Conservation (phyloP, 768 basidiomycete genomes). For the Tulasnella sp. region DNA sequence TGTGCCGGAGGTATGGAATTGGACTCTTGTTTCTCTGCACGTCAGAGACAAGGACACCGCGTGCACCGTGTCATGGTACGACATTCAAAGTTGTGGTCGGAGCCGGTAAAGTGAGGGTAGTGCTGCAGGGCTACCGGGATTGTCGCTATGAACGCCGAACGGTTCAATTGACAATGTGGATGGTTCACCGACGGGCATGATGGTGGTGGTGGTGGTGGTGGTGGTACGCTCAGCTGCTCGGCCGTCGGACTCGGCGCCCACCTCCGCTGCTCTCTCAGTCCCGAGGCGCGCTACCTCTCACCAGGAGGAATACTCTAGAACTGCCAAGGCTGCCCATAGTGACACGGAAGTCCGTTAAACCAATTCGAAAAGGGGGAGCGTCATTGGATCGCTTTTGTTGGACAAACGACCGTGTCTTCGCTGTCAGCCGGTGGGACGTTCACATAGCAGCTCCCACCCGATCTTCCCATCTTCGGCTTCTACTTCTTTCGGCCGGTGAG, state of each 20-base stretch:
- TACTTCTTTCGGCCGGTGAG: slow-evolving; percentile 9
- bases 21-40: neutral
- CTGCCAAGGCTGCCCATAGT: neutral
- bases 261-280: neutral
- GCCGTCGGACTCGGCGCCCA: neutral
- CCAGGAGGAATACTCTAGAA: neutral
- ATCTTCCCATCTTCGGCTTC: slow-evolving; percentile 11
- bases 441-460: slow-evolving; percentile 3
- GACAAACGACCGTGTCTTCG: neutral
- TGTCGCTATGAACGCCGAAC: neutral
- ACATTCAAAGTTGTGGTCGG: neutral
- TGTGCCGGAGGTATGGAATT: slow-evolving; percentile 2
- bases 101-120: neutral
- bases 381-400: neutral
- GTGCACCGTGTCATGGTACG: slow-evolving; percentile 4
- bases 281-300: neutral
- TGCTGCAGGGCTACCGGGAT: neutral
- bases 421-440: slow-evolving; percentile 9
- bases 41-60: neutral
- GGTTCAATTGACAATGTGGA: neutral
- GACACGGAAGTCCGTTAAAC: neutral
- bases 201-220: neutral
- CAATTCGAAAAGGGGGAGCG: neutral
- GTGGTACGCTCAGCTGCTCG: neutral
- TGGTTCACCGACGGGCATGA: neutral